Evolutionary conservation across 352 stramenopile genomes (phyloP), one percentile per base, ranked within the genome.

Genomic region (Phytophthora rubi): DNA sequence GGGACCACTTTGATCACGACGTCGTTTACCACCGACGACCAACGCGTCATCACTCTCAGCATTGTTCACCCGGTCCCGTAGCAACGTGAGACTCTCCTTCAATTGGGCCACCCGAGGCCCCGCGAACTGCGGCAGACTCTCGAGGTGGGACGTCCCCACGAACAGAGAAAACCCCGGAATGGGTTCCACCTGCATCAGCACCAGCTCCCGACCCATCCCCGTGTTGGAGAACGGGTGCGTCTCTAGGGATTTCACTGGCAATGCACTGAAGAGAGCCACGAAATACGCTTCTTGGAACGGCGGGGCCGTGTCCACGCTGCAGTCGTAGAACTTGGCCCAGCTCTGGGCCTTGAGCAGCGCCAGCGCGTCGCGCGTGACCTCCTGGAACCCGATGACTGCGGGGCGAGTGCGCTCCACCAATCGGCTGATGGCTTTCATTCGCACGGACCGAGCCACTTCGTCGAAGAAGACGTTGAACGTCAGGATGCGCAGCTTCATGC

Each of bases 381-480:
- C 86, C 71, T 94, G 86, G 65, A 94, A 94, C 51, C 86, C 86
- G 28, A 94, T 75, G 32, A 94, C 70, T 15, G 81, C 86, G 12
- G 86, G 84, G 0, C 86, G 84, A n/a, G 68, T 54, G 28, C 71
- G 65, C 48, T 88, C 75, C 10, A 94, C 71, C 28, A 88, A 33
- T 0, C 71, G 56, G 3, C 84, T 84, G 63, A 94, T 85, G 6
- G 83, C 84, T 3, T 75, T 68, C 84, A 94, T 90, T 59, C 86
- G 86, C 65, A 78, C 47, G 21, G 71, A 74, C 68, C 86, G 85
- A 18, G 61, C 74, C 35, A 91, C 63, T 52, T 85, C 76, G 32
- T 94, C 86, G 64, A 94, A 94, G 70, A 83, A 94, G 15, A 94
- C 28, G 65, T 94, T 94, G 59, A 89, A 89, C 62, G 86, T 89